Evolutionary conservation across 2,329 filamentous ascomycete species (phyloP).

Genomic region (Colletotrichum gloeosporioides): DNA sequence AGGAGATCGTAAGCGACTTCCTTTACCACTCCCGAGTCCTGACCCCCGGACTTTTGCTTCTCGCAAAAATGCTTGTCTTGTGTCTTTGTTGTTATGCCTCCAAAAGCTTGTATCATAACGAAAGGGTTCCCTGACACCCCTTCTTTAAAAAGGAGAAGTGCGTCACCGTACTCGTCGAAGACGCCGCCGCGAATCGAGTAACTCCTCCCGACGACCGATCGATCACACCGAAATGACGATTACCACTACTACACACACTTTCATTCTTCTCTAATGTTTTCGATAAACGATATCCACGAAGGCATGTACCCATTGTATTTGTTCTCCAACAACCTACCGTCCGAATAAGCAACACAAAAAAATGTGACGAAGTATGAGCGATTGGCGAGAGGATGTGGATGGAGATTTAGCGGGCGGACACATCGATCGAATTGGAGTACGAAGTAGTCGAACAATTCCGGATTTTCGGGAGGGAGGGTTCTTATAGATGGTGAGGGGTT

Average conservation of each 20-base stretch:
- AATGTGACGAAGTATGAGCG: neutral
- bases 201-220: neutral
- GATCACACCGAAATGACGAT: neutral
- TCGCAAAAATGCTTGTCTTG: neutral
- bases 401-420: rapidly evolving
- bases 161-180: conserved; percentile 38
- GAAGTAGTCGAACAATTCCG: no score
- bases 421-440: rapidly evolving
- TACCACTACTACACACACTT: neutral
- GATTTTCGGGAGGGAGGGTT: no score
- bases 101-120: neutral
- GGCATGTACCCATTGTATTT: neutral
- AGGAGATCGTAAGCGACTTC: conserved; percentile 72
- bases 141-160: conserved; percentile 34
- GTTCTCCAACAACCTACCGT: neutral
- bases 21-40: neutral
- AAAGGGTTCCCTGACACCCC: conserved; percentile 13
- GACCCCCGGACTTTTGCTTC: neutral
- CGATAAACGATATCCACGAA: conserved; percentile 16
- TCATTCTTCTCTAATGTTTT: neutral
- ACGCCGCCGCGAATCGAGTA: conserved; percentile 51
- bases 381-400: neutral
- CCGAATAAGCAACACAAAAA: neutral
- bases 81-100: neutral
- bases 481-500: no score